A percentile compares a stretch with the other conserved stretches of the same genome.
These are phyloP conservation scores for Alternaria conjuncta DNA, from an alignment of 2,329 filamentous ascomycete genomes.

Conservation along the genomic window DNA sequence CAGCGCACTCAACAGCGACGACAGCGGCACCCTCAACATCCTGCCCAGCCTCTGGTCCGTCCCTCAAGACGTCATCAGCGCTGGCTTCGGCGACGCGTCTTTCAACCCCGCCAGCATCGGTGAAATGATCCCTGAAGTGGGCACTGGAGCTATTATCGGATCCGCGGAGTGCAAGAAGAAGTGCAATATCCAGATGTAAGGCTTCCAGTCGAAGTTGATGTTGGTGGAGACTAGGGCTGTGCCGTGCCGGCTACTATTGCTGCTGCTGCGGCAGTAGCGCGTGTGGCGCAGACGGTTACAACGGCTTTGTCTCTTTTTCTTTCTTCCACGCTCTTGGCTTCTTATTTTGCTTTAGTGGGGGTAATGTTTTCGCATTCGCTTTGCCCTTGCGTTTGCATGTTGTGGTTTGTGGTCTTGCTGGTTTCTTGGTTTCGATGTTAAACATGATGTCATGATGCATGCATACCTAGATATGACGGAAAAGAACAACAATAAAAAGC, in stretches of 20 bases:
- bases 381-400: not conserved
- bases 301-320: not conserved
- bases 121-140: conserved; percentile 46
- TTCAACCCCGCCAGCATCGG: conserved; percentile 41
- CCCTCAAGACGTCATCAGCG: conserved; percentile 51
- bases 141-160: conserved; percentile 53
- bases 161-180: conserved; percentile 49
- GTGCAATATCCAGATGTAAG: conserved; percentile 34
- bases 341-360: not conserved
- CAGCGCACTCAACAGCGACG: conserved; percentile 57
- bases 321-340: not conserved
- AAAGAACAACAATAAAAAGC: not conserved
- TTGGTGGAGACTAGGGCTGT: not conserved
- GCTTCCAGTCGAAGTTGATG: not conserved
- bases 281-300: not conserved
- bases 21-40: conserved; percentile 59
- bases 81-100: conserved; percentile 50
- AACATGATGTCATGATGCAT: not conserved
- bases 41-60: conserved; percentile 53
- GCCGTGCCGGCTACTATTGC: not conserved
- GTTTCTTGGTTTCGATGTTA: not conserved
- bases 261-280: not conserved
- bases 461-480: not conserved
- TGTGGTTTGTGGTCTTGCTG: not conserved
- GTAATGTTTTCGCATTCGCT: not conserved